phyloP scores from a whole-genome alignment of 148 eudicot genomes.

The Rhododendron ovatum region DNA sequence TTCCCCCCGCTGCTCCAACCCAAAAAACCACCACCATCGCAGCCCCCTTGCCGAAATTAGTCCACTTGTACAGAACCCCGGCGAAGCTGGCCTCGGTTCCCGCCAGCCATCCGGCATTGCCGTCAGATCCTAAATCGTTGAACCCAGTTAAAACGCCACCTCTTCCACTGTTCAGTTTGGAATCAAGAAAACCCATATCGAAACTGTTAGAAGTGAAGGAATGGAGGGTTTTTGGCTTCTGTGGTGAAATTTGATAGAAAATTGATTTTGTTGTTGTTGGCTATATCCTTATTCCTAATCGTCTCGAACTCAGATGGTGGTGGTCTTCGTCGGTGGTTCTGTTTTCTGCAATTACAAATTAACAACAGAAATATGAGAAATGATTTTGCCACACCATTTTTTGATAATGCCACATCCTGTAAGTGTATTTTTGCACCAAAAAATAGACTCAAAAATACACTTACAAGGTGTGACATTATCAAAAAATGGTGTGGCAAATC shows the following conservation, averaged over 20 bases:
- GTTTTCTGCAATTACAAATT: too few relatives aligned
- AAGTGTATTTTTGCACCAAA: too few relatives aligned
- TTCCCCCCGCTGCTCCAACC: too few relatives aligned
- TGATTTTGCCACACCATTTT: too few relatives aligned
- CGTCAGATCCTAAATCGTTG: slow-evolving; percentile 40
- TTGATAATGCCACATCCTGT: too few relatives aligned
- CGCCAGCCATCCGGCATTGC: slow-evolving; percentile 24
- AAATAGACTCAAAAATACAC: too few relatives aligned
- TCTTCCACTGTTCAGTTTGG: slow-evolving; percentile 11
- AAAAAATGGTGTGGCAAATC: too few relatives aligned
- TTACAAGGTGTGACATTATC: too few relatives aligned
- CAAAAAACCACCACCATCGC: too few relatives aligned
- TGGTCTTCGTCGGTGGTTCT: not conserved
- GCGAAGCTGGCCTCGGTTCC: slow-evolving; percentile 60
- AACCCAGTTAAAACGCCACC: slow-evolving; percentile 42
- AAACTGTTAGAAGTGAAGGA: slow-evolving; percentile 23
- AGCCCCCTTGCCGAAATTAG: slow-evolving; percentile 65
- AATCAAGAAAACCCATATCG: slow-evolving; percentile 40
- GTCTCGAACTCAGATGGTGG: slow-evolving; percentile 21
- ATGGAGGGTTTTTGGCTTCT: slow-evolving; percentile 18
- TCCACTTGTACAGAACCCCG: slow-evolving; percentile 76
- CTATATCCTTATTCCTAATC: slow-evolving; percentile 41
- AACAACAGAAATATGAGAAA: too few relatives aligned
- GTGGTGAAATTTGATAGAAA: slow-evolving; percentile 33
- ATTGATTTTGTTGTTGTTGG: slow-evolving; percentile 14